These are phyloP conservation scores for Monosporascus sp. DNA, from an alignment of 2,329 filamentous ascomycete genomes.

Conservation along the genomic window DNA sequence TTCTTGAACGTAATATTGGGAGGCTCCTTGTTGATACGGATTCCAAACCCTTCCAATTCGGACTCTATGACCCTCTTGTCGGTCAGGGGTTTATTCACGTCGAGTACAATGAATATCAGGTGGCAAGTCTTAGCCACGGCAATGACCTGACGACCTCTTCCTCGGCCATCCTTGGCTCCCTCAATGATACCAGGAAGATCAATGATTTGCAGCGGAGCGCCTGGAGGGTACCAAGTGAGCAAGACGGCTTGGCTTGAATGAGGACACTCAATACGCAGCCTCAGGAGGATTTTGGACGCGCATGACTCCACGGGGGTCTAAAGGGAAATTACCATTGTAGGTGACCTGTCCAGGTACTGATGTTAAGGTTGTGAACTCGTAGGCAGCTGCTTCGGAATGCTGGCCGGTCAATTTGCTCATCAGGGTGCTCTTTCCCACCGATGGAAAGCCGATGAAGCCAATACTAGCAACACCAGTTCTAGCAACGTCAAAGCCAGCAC, in stretches of 20 bases:
- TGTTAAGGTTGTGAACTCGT: conserved; percentile 97
- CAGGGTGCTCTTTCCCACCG: conserved; percentile 95
- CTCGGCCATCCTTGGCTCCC: conserved; percentile 96
- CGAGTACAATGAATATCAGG: conserved; percentile 95
- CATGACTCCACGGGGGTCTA: too few relatives aligned
- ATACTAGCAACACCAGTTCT: conserved; percentile 96
- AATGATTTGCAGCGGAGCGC: conserved; percentile 95
- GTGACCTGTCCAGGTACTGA: conserved; percentile 93
- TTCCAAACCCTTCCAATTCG: conserved; percentile 94
- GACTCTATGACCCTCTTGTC: conserved; percentile 95
- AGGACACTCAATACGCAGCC: neutral
- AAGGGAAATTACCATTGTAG: conserved; percentile 64
- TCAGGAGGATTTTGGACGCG: neutral
- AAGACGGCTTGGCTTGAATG: neutral
- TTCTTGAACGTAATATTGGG: conserved; percentile 99
- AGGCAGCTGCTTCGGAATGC: conserved; percentile 94
- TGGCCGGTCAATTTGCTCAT: conserved; percentile 94
- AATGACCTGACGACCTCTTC: conserved; percentile 96
- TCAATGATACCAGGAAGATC: conserved; percentile 98
- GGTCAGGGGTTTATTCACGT: conserved; percentile 96
- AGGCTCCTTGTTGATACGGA: conserved; percentile 93
- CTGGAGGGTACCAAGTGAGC: conserved; percentile 24
- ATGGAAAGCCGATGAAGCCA: conserved; percentile 97
- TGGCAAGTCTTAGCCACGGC: conserved; percentile 98
- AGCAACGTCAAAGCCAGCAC: conserved; percentile 92